Evolutionary conservation across 1,139 yeast genomes (phyloP), one percentile per base, ranked within the genome.

Genomic region (Yamadazyma blattariae): DNA sequence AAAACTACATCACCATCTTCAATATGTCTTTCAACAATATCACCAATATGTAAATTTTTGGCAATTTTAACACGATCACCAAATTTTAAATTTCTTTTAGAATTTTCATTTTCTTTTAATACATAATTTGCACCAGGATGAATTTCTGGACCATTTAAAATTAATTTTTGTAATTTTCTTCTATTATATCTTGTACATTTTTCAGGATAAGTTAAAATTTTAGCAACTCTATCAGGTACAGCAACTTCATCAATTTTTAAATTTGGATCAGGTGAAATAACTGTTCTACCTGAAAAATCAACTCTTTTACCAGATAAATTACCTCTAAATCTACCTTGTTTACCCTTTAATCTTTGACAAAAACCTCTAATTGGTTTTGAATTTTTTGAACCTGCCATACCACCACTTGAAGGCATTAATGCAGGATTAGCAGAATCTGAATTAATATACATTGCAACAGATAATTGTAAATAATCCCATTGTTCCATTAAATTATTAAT

Each of bases 241-340:
- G 98, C 98, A 32, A 94, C 98, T 63, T 92, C 96, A 60, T 92
- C 97, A 46, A 94, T 88, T 29, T 83, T 73, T 50, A 94, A 71
- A 59, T 94, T 94, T 23, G 98, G 99, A 66, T 94, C 99, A 0
- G 99, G 99, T 1, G 98, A 92, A 57, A 94, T 92, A 50, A 94
- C 99, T 0, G 98, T 94, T 69, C 99, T 79, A 35, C 95, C 98
- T 0, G 97, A 90, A 58, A 94, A 94, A 61, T 94, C 99, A 28
- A 94, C 99, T 69, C 99, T 86, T 61, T 94, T 94, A 61, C 99
- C 99, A 1, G 97, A 89, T 48, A 94, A 67, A 56, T 94, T 94
- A 46, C 99, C 99, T 71, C 99, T 77, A 64, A 94, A 94, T 57
- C 99, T 84, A 53, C 99, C 99, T 61, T 92, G 98, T 53, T 94